Evolutionary conservation across 1,284 basidiomycete species (phyloP).

Genomic region (Laetiporus sulphureus): DNA sequence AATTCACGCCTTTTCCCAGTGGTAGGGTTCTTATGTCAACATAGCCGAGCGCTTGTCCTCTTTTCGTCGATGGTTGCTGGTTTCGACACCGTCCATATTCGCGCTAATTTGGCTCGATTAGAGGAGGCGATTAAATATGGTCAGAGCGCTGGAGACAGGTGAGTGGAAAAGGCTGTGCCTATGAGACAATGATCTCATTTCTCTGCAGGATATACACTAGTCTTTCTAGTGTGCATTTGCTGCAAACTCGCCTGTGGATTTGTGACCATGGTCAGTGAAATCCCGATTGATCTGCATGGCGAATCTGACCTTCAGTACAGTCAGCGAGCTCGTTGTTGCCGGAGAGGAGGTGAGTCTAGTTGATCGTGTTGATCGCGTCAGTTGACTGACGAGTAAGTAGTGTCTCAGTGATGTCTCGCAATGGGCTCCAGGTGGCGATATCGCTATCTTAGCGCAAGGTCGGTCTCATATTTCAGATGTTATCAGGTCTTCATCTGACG

Average conservation of each 20-base stretch:
- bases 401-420: slow-evolving; percentile 47
- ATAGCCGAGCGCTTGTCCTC: slow-evolving; percentile 53
- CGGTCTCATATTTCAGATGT: slow-evolving; percentile 9
- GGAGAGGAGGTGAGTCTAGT: slow-evolving; percentile 51
- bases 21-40: slow-evolving; percentile 3
- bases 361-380: neutral
- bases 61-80: slow-evolving; percentile 60
- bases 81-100: slow-evolving; percentile 58
- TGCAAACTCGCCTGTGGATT: slow-evolving; percentile 50
- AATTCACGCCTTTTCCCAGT: neutral
- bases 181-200: neutral
- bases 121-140: slow-evolving; percentile 61
- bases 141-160: slow-evolving; percentile 63
- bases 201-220: slow-evolving; percentile 47
- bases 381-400: slow-evolving; percentile 24
- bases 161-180: slow-evolving; percentile 24
- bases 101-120: slow-evolving; percentile 51
- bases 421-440: slow-evolving; percentile 49
- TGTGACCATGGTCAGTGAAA: slow-evolving; percentile 51
- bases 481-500: neutral
- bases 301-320: slow-evolving; percentile 28
- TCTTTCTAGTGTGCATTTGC: slow-evolving; percentile 47
- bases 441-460: slow-evolving; percentile 50
- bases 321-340: slow-evolving; percentile 47
- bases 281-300: neutral